Conservation (phyloP, 2,329 filamentous ascomycete genomes). For the Penicillium aurantiogriseum region DNA sequence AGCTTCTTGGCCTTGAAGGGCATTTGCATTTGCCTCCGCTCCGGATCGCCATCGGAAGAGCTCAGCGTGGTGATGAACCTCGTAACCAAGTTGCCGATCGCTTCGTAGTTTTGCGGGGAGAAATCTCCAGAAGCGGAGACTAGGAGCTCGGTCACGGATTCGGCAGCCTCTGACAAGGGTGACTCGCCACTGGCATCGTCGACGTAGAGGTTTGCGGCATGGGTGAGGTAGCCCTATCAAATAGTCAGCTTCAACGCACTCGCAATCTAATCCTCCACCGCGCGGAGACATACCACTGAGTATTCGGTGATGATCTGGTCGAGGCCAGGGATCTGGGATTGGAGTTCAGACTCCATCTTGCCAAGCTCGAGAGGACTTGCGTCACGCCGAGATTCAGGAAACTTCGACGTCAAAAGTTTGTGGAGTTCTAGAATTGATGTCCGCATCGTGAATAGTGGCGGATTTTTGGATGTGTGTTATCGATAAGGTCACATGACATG, state of each 20-base stretch:
- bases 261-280: not conserved
- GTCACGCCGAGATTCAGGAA: not conserved
- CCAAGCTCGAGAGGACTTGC: not conserved
- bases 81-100: conserved; percentile 78
- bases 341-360: conserved; percentile 83
- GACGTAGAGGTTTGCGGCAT: conserved; percentile 82
- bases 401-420: not conserved
- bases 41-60: conserved; percentile 68
- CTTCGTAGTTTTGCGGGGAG: conserved; percentile 67
- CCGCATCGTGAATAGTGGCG: conserved; percentile 19
- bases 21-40: conserved; percentile 66
- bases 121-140: conserved; percentile 88
- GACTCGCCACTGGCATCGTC: conserved; percentile 68
- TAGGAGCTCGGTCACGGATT: conserved; percentile 80
- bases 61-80: conserved; percentile 86
- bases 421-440: conserved; percentile 9
- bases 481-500: conserved; percentile 25
- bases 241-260: conserved; percentile 8
- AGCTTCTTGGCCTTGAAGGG: conserved; percentile 78
- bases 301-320: conserved; percentile 89
- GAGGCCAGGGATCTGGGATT: conserved; percentile 77
- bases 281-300: conserved; percentile 58
- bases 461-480: conserved; percentile 25
- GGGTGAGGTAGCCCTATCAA: conserved; percentile 74
- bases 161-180: conserved; percentile 79